Evolutionary conservation across 2,329 filamentous ascomycete genomes (phyloP).

Genomic region (Fusarium brachygibbosum): DNA sequence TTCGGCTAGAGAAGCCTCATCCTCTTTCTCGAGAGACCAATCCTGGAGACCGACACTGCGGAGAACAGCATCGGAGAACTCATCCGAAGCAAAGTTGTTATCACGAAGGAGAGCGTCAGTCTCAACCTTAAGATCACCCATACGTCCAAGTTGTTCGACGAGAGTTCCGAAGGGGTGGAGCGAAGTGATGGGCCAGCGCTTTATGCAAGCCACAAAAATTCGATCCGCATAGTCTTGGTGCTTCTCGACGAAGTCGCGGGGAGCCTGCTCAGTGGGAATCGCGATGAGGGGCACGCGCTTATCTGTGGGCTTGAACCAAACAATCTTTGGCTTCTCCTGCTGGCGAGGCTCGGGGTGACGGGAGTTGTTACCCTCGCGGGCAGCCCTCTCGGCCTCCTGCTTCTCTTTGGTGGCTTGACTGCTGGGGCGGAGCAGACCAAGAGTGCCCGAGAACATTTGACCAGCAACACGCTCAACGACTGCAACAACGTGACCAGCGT

Average conservation of each 20-base stretch:
- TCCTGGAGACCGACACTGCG: conserved; percentile 93
- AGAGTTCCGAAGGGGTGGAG: conserved; percentile 98
- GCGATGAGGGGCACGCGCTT: conserved; percentile 98
- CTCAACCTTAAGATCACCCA: conserved; percentile 97
- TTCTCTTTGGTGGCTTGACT: conserved; percentile 99
- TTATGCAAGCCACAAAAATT: conserved; percentile 99
- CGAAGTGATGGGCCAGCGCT: conserved; percentile 99
- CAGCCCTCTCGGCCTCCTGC: conserved; percentile 95
- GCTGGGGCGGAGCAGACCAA: conserved; percentile 93
- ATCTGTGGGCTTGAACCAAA: conserved; percentile 99
- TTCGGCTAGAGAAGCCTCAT: conserved; percentile 77
- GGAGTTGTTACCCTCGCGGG: conserved; percentile 81
- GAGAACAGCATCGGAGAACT: conserved; percentile 96
- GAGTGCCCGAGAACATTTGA: conserved; percentile 98
- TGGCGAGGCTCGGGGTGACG: conserved; percentile 81
- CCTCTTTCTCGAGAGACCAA: conserved; percentile 88
- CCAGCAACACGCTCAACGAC: conserved; percentile 97
- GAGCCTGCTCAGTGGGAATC: conserved; percentile 97
- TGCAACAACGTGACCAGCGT: conserved; percentile 96
- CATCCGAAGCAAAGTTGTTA: conserved; percentile 98
- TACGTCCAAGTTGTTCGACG: conserved; percentile 95
- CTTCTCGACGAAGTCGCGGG: conserved; percentile 97
- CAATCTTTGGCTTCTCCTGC: conserved; percentile 99
- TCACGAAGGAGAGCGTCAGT: conserved; percentile 96
- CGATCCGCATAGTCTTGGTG: conserved; percentile 97